Percentiles rank a stretch among this genome's conserved stretches.
phyloP scores from a whole-genome alignment of 1,284 basidiomycete genomes.

The Ceratobasidium sp. region DNA sequence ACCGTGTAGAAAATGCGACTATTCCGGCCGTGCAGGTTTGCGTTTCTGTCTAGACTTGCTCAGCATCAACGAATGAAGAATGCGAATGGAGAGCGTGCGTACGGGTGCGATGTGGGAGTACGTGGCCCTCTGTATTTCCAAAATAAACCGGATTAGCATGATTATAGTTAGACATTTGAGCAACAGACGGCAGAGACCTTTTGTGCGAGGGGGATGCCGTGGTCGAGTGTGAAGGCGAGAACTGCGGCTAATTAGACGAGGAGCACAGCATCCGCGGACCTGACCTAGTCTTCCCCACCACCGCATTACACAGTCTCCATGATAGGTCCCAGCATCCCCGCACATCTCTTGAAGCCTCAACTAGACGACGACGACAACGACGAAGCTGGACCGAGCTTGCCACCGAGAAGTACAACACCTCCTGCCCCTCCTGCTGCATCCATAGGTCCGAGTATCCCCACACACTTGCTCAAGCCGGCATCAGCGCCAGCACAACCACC shows the following conservation, averaged over 20 bases:
- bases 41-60: neutral
- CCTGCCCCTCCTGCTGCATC: conserved; percentile 9
- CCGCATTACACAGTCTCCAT: neutral
- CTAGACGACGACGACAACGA: neutral
- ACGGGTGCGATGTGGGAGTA: neutral
- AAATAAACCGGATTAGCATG: neutral
- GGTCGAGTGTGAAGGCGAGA: conserved; percentile 22
- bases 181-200: neutral
- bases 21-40: neutral
- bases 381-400: conserved; percentile 12
- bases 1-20: neutral
- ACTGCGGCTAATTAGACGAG: conserved; percentile 33
- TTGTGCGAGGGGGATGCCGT: neutral
- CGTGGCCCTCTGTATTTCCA: conserved; percentile 13
- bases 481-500: conserved; percentile 40
- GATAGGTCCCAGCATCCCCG: conserved; percentile 29
- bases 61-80: neutral
- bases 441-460: conserved; percentile 40
- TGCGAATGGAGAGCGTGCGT: no score
- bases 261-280: conserved; percentile 35
- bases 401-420: conserved; percentile 19
- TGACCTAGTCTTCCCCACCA: neutral
- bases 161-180: neutral
- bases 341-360: conserved; percentile 12
- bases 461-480: conserved; percentile 34